Evolutionary conservation across 2,329 filamentous ascomycete genomes (phyloP).

Genomic region (Cladosporium colombiae): DNA sequence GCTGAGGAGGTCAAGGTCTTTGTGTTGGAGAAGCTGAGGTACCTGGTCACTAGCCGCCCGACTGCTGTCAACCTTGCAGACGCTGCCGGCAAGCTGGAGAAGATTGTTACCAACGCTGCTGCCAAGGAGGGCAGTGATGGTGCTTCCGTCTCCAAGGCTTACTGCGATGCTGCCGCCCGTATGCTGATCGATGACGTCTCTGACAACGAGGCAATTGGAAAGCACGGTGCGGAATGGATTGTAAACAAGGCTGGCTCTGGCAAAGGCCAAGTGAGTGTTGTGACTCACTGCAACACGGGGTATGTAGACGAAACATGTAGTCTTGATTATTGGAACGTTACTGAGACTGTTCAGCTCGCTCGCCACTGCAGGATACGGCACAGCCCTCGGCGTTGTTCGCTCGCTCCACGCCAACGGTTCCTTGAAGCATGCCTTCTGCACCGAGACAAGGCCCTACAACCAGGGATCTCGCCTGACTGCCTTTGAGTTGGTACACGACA

Average conservation of each 20-base stretch:
- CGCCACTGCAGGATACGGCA: conserved; percentile 96
- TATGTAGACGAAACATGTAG: conserved; percentile 39
- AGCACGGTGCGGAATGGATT: conserved; percentile 82
- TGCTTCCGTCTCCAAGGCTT: conserved; percentile 64
- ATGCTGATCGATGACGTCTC: conserved; percentile 85
- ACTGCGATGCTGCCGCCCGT: conserved; percentile 76
- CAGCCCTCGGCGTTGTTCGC: conserved; percentile 89
- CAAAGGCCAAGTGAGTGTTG: conserved; percentile 64
- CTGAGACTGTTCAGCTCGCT: conserved; percentile 63
- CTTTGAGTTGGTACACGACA: conserved; percentile 93
- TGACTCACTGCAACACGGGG: conserved; percentile 99
- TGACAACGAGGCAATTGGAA: conserved; percentile 85
- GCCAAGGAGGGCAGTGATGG: conserved; percentile 47
- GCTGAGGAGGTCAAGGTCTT: conserved; percentile 66
- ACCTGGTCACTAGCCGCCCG: conserved; percentile 83
- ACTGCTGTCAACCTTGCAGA: conserved; percentile 95
- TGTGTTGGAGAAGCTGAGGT: conserved; percentile 76
- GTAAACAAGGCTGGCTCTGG: conserved; percentile 56
- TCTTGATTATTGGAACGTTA: neutral
- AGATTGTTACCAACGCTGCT: conserved; percentile 56
- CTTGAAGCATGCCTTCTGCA: conserved; percentile 87
- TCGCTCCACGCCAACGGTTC: conserved; percentile 67
- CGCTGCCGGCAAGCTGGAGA: conserved; percentile 78
- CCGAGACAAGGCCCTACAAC: conserved; percentile 96
- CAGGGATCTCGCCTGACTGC: conserved; percentile 93